phyloP scores from a whole-genome alignment of 129 eudicot genomes.

The Flaveria linearis region DNA sequence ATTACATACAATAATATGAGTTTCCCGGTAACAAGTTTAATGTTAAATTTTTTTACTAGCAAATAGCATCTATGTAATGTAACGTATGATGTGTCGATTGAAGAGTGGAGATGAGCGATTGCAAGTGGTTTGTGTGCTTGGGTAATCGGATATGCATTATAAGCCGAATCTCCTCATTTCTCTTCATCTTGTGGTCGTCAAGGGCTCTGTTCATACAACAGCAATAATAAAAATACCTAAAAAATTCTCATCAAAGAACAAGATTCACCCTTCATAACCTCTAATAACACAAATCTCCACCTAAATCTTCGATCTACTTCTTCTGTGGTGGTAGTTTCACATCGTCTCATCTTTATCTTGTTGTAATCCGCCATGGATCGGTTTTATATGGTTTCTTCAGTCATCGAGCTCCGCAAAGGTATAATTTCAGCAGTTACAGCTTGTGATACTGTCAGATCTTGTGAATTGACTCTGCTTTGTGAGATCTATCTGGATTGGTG shows the following conservation, averaged over 20 bases:
- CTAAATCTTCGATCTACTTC: background rate
- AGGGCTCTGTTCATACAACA: too few species aligned
- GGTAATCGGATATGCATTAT: too few species aligned
- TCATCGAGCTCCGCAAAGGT: conserved; percentile 68
- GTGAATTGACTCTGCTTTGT: conserved; percentile 18
- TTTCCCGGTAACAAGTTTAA: too few species aligned
- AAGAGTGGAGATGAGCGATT: background rate
- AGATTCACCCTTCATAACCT: background rate
- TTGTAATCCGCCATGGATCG: conserved; percentile 44
- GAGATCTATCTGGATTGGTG: conserved; percentile 26
- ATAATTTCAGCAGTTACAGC: conserved; percentile 23
- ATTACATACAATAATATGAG: too few species aligned
- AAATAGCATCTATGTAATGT: background rate
- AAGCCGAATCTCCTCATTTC: too few species aligned
- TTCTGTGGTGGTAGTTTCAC: too few species aligned
- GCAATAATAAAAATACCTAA: too few species aligned
- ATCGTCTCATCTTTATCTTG: background rate
- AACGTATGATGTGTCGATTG: background rate
- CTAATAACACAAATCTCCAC: background rate
- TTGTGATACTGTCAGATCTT: conserved; percentile 27
- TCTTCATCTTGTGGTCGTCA: background rate
- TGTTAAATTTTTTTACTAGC: too few species aligned
- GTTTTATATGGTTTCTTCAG: conserved; percentile 50
- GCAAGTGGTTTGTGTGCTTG: background rate
- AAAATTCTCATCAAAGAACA: too few species aligned